phyloP scores from a whole-genome alignment of 306 rosid species.

The Hylodesmum podocarpum region DNA sequence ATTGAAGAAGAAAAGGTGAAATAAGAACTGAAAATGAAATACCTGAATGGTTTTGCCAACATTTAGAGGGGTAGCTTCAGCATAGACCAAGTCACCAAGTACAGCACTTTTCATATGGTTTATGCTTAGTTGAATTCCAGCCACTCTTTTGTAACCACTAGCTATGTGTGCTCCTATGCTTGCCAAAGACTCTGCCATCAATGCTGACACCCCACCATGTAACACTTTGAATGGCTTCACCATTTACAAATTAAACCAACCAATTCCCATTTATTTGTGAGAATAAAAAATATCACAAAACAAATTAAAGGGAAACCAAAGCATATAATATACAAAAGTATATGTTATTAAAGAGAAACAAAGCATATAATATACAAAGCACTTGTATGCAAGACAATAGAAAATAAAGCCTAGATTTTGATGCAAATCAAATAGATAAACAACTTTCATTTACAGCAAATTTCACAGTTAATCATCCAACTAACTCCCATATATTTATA shows the following conservation, averaged over 20 bases:
- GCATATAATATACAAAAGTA: background rate
- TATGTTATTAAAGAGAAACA: too few relatives aligned
- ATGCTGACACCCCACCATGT: slow-evolving; percentile 80
- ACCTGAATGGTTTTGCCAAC: slow-evolving; percentile 74
- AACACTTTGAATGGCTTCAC: slow-evolving; percentile 80
- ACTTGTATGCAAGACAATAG: too few relatives aligned
- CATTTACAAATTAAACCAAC: background rate
- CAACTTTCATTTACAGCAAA: too few relatives aligned
- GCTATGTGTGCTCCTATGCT: slow-evolving; percentile 61
- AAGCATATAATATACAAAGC: too few relatives aligned
- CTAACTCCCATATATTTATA: too few relatives aligned
- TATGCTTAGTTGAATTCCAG: slow-evolving; percentile 77
- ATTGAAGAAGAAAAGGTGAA: background rate
- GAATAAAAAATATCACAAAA: too few relatives aligned
- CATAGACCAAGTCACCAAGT: slow-evolving; percentile 57
- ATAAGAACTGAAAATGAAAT: background rate
- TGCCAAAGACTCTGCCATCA: slow-evolving; percentile 71
- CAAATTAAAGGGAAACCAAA: background rate
- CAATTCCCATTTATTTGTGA: background rate
- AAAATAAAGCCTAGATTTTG: too few relatives aligned
- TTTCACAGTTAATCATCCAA: too few relatives aligned
- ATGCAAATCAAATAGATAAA: too few relatives aligned
- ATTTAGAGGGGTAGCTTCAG: slow-evolving; percentile 60
- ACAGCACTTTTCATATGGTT: slow-evolving; percentile 63
- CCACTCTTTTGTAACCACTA: slow-evolving; percentile 62